Base-by-base conservation (phyloP, 352 stramenopile species). In the Pythium dissotocum region DNA sequence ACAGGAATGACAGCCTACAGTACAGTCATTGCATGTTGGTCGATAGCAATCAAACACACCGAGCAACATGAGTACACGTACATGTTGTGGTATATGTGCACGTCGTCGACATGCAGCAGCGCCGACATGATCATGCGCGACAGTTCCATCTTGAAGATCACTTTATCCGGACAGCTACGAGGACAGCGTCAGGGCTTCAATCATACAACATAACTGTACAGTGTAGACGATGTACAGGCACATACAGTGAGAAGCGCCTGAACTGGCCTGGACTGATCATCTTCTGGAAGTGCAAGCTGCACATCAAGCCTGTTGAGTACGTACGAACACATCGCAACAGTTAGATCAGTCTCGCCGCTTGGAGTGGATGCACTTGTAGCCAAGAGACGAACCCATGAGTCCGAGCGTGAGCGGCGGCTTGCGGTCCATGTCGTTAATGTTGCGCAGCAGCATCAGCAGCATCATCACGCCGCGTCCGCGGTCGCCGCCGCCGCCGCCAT, bases 81-180 rank as follows among this genome's bases (percentile, higher is more conserved):
- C 91, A 97, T 96, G 82, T 96, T 98, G 72, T 97, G 85, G 70
- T 96, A 97, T 13, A 98, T 65, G 69, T 98, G 79, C 58, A 91
- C 76, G 33, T 97, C 89, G 40, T 96, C 81, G 2, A 72, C 72
- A 71, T 98, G 91, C 2, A 98, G 71, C 42, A 97, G 88, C 14
- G 77, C 87, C 4, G 90, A 92, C 4, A 78, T 51, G 18, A 96
- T 51, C 7, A 97, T 58, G 28, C 87, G 69, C 26, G 68, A 65
- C 38, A 82, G 48, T 10, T 91, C 72, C 6, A 55, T 67, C 10
- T 73, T 67, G 13, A 65, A 61, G 36, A 90, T 53, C 21, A 92
- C 74, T 65, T 78, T 72, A 33, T 85, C 78, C 2, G 87, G 86
- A 68, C 89, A 97, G 55, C 88, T 97, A 65, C n/a, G 66, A 33